A percentile compares a stretch with the other conserved stretches of the same genome.
These are phyloP conservation scores for Penicillium sumatraense DNA, from an alignment of 2,329 filamentous ascomycete genomes.

Conservation along the genomic window DNA sequence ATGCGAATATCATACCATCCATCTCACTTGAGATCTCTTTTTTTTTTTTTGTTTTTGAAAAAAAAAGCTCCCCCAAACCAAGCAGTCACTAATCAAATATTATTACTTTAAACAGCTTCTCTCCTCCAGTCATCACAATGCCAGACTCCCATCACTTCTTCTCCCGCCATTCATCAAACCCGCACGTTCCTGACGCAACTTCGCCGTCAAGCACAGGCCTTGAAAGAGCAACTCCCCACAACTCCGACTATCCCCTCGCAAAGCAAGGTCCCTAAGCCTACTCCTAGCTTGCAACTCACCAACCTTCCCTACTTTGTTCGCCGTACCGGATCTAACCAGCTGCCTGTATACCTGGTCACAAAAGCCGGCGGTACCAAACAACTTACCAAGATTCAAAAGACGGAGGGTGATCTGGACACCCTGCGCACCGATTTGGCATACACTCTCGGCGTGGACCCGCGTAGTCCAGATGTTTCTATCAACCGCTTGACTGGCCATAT, in stretches of 20 bases:
- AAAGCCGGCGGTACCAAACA: slow-evolving; percentile 78
- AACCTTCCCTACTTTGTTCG: slow-evolving; percentile 71
- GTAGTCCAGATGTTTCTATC: slow-evolving; percentile 49
- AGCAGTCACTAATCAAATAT: neutral
- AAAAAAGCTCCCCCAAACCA: neutral
- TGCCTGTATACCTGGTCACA: slow-evolving; percentile 75
- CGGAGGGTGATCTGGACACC: slow-evolving; percentile 71
- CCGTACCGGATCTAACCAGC: slow-evolving; percentile 70
- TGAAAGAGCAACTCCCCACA: slow-evolving; percentile 38
- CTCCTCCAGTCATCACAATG: slow-evolving; percentile 23
- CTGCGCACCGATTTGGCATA: slow-evolving; percentile 67
- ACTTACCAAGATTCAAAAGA: slow-evolving; percentile 75
- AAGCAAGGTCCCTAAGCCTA: slow-evolving; percentile 17
- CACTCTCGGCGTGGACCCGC: slow-evolving; percentile 60
- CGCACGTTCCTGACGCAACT: slow-evolving; percentile 45
- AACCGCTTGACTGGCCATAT: slow-evolving; percentile 73
- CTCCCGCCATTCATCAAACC: slow-evolving; percentile 33
- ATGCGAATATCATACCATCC: neutral
- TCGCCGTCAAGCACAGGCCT: slow-evolving; percentile 40
- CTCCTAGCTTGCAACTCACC: slow-evolving; percentile 37
- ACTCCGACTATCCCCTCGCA: slow-evolving; percentile 23
- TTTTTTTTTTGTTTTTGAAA: too few species aligned
- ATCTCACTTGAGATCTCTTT: neutral
- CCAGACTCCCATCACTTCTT: slow-evolving; percentile 13
- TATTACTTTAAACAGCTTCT: neutral